Evolutionary conservation across 306 rosid genomes (phyloP).

Genomic region (Phaseolus lunatus): DNA sequence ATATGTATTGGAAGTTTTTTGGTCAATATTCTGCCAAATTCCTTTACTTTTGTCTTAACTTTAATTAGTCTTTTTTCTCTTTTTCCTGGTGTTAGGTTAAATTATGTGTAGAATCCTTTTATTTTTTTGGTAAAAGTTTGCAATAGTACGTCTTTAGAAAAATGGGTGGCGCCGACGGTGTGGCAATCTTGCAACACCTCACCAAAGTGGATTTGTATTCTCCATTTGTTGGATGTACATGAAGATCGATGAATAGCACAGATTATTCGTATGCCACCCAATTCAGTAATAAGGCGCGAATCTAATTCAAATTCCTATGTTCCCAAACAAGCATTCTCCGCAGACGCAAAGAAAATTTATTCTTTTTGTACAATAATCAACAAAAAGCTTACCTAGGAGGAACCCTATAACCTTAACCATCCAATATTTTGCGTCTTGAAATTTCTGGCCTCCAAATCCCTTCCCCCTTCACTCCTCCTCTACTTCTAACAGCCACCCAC

Average conservation of each 20-base stretch:
- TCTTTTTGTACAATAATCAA: background rate
- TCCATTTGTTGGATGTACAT: conserved; percentile 30
- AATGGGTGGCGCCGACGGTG: background rate
- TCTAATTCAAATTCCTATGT: conserved; percentile 40
- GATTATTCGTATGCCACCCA: too few relatives aligned
- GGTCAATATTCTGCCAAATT: background rate
- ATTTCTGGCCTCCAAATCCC: too few relatives aligned
- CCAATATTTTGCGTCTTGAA: too few relatives aligned
- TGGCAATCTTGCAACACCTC: background rate
- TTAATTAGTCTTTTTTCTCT: background rate
- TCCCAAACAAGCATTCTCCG: background rate
- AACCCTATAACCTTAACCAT: too few relatives aligned
- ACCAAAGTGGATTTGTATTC: background rate
- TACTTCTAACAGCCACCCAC: too few relatives aligned
- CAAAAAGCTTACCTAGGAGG: too few relatives aligned
- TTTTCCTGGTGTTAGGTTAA: background rate
- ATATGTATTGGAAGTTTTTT: too few relatives aligned
- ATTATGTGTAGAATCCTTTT: background rate
- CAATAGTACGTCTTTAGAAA: background rate
- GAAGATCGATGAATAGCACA: background rate
- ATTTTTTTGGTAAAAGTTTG: background rate
- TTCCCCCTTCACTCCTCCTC: too few relatives aligned
- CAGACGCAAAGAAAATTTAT: conserved; percentile 1
- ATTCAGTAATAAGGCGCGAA: background rate
- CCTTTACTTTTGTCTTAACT: background rate